phyloP scores from a whole-genome alignment of 2,329 filamentous ascomycete species.

The Fonsecaea multimorphosa region DNA sequence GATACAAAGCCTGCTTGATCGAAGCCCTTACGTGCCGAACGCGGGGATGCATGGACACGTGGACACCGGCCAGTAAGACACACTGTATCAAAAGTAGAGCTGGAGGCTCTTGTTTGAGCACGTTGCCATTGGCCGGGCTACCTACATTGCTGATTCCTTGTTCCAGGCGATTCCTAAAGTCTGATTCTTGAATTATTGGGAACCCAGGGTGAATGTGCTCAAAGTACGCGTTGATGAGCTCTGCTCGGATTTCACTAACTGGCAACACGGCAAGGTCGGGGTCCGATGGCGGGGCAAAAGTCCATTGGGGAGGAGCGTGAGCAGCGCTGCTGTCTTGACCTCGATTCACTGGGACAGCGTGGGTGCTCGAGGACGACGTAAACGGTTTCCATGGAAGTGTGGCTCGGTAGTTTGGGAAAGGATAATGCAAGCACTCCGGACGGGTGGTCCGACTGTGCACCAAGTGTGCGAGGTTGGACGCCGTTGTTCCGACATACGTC shows the following conservation, averaged over 20 bases:
- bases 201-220: conserved; percentile 58
- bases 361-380: too few species aligned
- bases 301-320: conserved; percentile 54
- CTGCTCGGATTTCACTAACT: conserved; percentile 40
- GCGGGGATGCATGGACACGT: conserved; percentile 39
- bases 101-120: conserved; percentile 38
- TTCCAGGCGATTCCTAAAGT: conserved; percentile 56
- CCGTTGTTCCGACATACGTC: too few species aligned
- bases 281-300: conserved; percentile 45
- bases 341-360: too few species aligned
- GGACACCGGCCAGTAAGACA: conserved; percentile 42
- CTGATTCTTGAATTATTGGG: conserved; percentile 59
- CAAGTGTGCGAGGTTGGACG: too few species aligned
- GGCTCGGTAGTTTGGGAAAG: too few species aligned
- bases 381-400: too few species aligned
- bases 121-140: conserved; percentile 60
- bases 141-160: too few species aligned
- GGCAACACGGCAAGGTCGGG: conserved; percentile 19
- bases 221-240: conserved; percentile 60
- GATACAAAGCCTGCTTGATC: conserved; percentile 40
- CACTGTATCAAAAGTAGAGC: conserved; percentile 42
- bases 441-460: too few species aligned
- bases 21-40: conserved; percentile 36
- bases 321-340: too few species aligned
- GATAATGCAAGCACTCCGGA: too few species aligned